These are phyloP conservation scores for Aspergillus avenaceus DNA, from an alignment of 495 filamentous ascomycete genomes.

Conservation along the genomic window DNA sequence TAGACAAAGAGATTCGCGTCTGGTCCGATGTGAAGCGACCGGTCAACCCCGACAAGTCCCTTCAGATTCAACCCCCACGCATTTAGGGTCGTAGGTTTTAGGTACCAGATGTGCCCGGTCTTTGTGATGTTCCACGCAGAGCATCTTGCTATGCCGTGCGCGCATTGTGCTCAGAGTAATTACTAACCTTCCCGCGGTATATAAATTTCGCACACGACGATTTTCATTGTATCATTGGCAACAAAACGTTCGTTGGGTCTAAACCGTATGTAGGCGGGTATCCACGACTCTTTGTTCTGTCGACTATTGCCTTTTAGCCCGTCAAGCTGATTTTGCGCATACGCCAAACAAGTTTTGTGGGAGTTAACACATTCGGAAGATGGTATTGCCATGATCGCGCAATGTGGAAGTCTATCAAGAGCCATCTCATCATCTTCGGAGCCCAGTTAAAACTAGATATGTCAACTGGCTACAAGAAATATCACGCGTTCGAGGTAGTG, in stretches of 20 bases:
- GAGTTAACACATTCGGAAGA: no score
- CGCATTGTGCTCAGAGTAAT: conserved; percentile 28
- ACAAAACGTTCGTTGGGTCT: conserved; percentile 12
- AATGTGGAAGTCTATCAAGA: no score
- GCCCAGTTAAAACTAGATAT: no score
- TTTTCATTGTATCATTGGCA: conserved; percentile 28
- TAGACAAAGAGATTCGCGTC: conserved; percentile 32
- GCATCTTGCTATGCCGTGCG: conserved; percentile 34
- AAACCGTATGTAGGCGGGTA: conserved; percentile 2
- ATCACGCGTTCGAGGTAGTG: no score
- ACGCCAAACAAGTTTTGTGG: no score
- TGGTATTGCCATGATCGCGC: no score
- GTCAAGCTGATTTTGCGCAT: no score
- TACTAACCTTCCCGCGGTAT: conserved; percentile 22
- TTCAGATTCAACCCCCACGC: conserved; percentile 31
- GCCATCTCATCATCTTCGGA: no score
- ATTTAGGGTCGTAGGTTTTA: conserved; percentile 28
- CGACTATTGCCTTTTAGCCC: conserved; percentile 13
- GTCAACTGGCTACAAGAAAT: no score
- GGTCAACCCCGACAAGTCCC: conserved; percentile 24
- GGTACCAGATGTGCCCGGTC: conserved; percentile 27
- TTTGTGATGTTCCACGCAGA: conserved; percentile 34
- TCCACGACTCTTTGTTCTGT: conserved; percentile 5
- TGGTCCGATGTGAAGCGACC: conserved; percentile 29
- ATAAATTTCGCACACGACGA: conserved; percentile 20